Conservation (phyloP, 495 filamentous ascomycete species). For the Tuber aestivum region DNA sequence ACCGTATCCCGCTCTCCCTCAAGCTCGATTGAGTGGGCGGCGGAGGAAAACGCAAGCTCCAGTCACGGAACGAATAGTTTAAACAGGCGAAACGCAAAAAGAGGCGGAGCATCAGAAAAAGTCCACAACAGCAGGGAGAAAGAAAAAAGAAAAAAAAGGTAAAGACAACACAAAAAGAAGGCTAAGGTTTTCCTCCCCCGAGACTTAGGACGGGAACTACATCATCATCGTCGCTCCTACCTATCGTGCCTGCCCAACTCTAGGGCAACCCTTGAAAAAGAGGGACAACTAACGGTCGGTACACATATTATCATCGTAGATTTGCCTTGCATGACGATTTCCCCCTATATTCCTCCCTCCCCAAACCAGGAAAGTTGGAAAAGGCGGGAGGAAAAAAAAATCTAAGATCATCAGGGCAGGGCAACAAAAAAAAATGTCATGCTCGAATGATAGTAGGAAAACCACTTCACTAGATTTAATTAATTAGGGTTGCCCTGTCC, state of each 20-base stretch:
- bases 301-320: background rate
- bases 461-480: constrained; percentile 2
- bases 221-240: background rate
- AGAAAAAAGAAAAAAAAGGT: background rate
- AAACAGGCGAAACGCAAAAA: background rate
- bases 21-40: background rate
- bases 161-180: background rate
- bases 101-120: background rate
- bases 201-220: background rate
- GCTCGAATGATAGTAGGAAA: background rate
- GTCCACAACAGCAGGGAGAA: background rate
- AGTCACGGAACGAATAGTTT: background rate
- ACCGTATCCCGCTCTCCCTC: background rate
- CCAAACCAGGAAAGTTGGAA: background rate
- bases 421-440: background rate
- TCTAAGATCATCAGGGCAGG: background rate
- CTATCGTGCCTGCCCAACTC: background rate
- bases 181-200: background rate
- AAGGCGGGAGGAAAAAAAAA: background rate
- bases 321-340: constrained; percentile 1
- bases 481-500: background rate
- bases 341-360: background rate
- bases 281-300: constrained; percentile 1
- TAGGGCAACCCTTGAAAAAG: constrained; percentile 5
- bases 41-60: background rate